A percentile compares a stretch with the other conserved stretches of the same genome.
phyloP scores from a whole-genome alignment of 768 basidiomycete genomes.

The Agaricus sinodeliciosus region DNA sequence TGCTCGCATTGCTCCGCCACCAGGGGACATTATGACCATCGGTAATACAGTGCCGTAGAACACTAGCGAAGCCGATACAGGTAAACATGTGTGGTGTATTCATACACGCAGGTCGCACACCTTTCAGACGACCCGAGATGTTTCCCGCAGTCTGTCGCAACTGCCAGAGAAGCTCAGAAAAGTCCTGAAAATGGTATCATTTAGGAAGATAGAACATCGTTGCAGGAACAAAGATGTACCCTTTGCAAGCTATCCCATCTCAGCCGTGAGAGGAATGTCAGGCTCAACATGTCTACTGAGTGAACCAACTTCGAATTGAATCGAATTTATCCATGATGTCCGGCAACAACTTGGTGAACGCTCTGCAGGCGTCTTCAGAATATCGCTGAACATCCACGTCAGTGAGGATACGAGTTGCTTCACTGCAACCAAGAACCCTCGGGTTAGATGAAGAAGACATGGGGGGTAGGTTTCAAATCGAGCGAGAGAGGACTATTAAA shows the following conservation, averaged over 20 bases:
- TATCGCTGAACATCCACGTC: conserved; percentile 32
- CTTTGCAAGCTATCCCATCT: conserved; percentile 35
- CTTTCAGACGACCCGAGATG: conserved; percentile 38
- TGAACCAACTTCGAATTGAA: conserved; percentile 37
- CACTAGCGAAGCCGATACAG: conserved; percentile 23
- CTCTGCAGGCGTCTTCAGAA: conserved; percentile 33
- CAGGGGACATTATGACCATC: conserved; percentile 27
- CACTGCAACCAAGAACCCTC: conserved; percentile 29
- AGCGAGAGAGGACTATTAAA: not conserved
- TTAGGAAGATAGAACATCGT: conserved; percentile 12
- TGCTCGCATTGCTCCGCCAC: conserved; percentile 37
- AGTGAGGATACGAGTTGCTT: conserved; percentile 30
- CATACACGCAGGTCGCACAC: conserved; percentile 21
- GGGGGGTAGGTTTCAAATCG: not conserved
- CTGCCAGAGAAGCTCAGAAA: conserved; percentile 33
- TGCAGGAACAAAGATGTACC: conserved; percentile 20
- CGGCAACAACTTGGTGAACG: conserved; percentile 30
- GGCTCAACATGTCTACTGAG: conserved; percentile 34
- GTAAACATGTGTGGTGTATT: not conserved
- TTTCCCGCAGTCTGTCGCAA: conserved; percentile 35
- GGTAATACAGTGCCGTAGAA: conserved; percentile 39
- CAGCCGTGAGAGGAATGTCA: conserved; percentile 32
- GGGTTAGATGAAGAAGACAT: conserved; percentile 24
- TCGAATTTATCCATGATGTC: conserved; percentile 34
- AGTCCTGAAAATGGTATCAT: conserved; percentile 23